Evolutionary conservation across 179 eudicot genomes (phyloP).

Genomic region (Gypsophila paniculata): DNA sequence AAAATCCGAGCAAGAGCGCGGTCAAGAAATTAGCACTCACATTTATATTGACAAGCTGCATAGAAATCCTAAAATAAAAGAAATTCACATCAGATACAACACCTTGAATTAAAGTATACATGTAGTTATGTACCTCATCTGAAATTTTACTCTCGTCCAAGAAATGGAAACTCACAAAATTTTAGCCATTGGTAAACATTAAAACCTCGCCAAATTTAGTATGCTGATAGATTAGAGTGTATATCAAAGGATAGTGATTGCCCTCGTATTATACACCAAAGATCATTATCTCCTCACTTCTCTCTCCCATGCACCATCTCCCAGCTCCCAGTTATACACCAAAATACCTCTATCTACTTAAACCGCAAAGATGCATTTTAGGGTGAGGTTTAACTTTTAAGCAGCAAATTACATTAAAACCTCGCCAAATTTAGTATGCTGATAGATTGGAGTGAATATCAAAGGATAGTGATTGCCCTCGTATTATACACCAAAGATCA

Average conservation of each 20-base stretch:
- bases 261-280: background rate
- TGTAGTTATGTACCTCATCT: background rate
- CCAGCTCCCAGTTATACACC: background rate
- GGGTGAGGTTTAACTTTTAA: background rate
- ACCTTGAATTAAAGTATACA: constrained; percentile 1
- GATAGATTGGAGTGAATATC: background rate
- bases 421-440: too few species aligned
- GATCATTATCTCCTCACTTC: background rate
- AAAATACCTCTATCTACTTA: too few species aligned
- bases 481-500: background rate
- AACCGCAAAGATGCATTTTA: background rate
- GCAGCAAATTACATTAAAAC: constrained; percentile 8
- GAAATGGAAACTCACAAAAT: background rate
- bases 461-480: background rate
- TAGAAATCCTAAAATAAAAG: background rate
- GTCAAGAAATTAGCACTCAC: background rate
- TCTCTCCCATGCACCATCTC: background rate
- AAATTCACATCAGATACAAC: background rate
- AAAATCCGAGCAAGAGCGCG: constrained; percentile 18
- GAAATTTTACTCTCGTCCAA: background rate
- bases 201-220: too few species aligned
- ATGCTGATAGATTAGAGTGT: background rate
- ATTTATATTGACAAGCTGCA: background rate
- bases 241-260: background rate
- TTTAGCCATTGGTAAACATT: background rate